Base-by-base conservation (phyloP, 345 rosid genomes). In the Citrus hindsii region DNA sequence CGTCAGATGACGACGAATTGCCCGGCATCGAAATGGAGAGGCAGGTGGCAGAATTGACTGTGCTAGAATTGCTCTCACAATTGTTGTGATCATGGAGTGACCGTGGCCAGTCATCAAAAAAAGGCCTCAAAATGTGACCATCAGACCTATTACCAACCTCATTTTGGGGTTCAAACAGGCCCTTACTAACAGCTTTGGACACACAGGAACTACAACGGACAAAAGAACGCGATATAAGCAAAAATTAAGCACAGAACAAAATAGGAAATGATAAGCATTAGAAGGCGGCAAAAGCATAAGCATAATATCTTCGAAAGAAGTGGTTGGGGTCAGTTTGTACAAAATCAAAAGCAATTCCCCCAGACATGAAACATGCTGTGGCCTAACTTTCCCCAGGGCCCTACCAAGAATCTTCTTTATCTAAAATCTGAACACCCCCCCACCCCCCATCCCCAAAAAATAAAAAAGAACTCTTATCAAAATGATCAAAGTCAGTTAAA, bases 61-160 rank as follows among this genome's bases (percentile, higher is more conserved):
- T 70, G 77, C 76, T 81, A 9, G 83, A 74, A 46, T 76, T 83
- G 51, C 80, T 80, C 69, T 88, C 82, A 19, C 67, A 79, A 73
- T 69, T 84, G 69, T 88, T 90, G 0, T 90, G 32, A 30, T 91
- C 92, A 32, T 88, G 83, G 9, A 81, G 46, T 0, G 92, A 71
- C 48, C 96, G 80, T 1, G 99, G 98, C 97, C 97, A 95, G 74
- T 95, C 98, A 63, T 95, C 93, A 46, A 95, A 94, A 78, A 95
- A 95, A 69, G 81, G 97, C 81, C 99, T 80, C 77, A 95, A 77
- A 46, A 90, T 84, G 25, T 85, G 97, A 35, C 93, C 97, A 28
- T 90, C 90, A 27, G 89, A 75, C 71, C 86, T 83, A 72, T 78
- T 72, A 70, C 68, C 70, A 40, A 73, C 87, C 48, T 80, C 92